phyloP scores from a whole-genome alignment of 176 grass and related monocot genomes.

The Lolium rigidum region DNA sequence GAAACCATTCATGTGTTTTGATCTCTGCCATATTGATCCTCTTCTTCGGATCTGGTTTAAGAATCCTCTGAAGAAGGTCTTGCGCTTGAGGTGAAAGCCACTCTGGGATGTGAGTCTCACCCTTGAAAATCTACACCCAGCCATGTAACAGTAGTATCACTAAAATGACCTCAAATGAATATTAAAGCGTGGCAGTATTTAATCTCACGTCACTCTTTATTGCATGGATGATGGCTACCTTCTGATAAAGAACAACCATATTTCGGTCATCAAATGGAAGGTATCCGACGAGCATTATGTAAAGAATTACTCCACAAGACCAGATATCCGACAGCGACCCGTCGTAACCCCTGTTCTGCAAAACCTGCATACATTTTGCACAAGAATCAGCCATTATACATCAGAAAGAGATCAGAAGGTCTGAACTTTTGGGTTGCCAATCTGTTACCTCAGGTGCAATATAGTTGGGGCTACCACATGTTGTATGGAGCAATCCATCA shows the following conservation, averaged over 20 bases:
- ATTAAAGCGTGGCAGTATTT: background rate
- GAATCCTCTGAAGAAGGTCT: conserved; percentile 72
- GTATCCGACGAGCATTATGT: conserved; percentile 76
- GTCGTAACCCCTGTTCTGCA: conserved; percentile 85
- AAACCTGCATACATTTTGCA: conserved; percentile 55
- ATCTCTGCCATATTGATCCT: conserved; percentile 71
- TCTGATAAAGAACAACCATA: conserved; percentile 93
- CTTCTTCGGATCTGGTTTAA: conserved; percentile 66
- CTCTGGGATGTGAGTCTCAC: conserved; percentile 65
- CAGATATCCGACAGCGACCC: conserved; percentile 84
- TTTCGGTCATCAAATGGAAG: conserved; percentile 91
- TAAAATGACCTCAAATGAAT: background rate
- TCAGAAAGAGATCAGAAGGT: background rate
- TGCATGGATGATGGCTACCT: conserved; percentile 43
- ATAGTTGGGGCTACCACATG: conserved; percentile 95
- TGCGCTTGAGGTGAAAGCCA: conserved; percentile 58
- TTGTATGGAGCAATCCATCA: conserved; percentile 90
- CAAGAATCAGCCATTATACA: conserved; percentile 8
- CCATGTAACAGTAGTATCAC: background rate
- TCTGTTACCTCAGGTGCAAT: conserved; percentile 83
- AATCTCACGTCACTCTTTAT: background rate
- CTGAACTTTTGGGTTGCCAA: background rate
- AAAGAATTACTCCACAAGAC: conserved; percentile 93
- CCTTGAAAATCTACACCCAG: conserved; percentile 71
- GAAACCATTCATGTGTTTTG: conserved; percentile 80